Conservation (phyloP, 106 monocot species). For the Platanthera guangdongensis region DNA sequence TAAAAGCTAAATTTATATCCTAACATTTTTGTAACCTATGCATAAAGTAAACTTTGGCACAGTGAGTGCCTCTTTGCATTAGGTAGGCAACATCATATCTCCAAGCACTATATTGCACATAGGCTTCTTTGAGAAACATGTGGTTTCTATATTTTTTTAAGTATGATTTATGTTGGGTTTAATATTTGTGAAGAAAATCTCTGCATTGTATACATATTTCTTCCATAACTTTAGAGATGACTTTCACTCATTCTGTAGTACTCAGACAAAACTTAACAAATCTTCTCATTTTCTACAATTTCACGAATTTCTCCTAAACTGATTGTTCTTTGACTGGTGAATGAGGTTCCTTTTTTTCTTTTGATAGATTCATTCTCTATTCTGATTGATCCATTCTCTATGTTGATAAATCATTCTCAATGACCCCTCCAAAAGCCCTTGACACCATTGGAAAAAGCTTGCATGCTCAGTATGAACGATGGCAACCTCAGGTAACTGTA, state of each 20-base stretch:
- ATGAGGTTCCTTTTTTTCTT: background rate
- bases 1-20: too few species aligned
- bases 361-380: constrained; percentile 80
- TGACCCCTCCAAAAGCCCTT: constrained; percentile 79
- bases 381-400: too few species aligned
- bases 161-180: background rate
- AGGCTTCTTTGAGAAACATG: too few species aligned
- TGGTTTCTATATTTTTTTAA: background rate
- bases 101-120: too few species aligned
- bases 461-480: constrained; percentile 91
- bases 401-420: constrained; percentile 67
- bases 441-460: constrained; percentile 81
- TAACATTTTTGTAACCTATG: too few species aligned
- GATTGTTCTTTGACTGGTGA: background rate
- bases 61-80: background rate
- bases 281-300: background rate
- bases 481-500: constrained; percentile 73
- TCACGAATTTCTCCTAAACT: background rate
- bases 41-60: too few species aligned
- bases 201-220: background rate
- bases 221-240: background rate
- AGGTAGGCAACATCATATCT: background rate
- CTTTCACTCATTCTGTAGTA: background rate
- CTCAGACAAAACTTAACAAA: background rate
- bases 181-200: background rate